Conservation (phyloP, 345 rosid genomes). For the Viola odorata region DNA sequence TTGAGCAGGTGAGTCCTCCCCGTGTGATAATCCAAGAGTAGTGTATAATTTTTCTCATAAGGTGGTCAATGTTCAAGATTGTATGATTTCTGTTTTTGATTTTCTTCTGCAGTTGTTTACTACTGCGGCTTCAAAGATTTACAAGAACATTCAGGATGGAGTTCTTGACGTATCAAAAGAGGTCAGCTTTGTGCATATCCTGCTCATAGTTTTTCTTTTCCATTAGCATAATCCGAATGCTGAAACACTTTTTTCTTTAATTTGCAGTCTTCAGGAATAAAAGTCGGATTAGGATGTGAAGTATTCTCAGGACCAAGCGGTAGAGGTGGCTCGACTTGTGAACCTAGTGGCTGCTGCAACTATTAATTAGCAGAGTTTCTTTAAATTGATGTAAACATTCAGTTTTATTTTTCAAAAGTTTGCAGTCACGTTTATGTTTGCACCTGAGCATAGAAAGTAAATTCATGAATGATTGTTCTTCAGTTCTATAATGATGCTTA, state of each 20-base stretch:
- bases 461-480: too few species aligned
- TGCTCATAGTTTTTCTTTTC: not conserved
- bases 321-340: slow-evolving; percentile 63
- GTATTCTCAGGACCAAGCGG: slow-evolving; percentile 85
- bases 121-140: slow-evolving; percentile 13
- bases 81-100: not conserved
- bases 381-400: too few species aligned
- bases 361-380: too few species aligned
- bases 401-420: too few species aligned
- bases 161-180: slow-evolving; percentile 16
- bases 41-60: not conserved
- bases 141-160: slow-evolving; percentile 18
- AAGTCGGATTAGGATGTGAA: slow-evolving; percentile 83
- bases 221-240: not conserved
- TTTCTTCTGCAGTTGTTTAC: slow-evolving; percentile 9
- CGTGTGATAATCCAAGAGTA: too few species aligned
- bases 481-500: too few species aligned
- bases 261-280: slow-evolving; percentile 73
- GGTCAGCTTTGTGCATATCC: slow-evolving; percentile 3
- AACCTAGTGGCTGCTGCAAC: slow-evolving; percentile 82
- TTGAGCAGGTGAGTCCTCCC: slow-evolving; percentile 16
- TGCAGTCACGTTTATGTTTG: too few species aligned
- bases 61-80: not conserved
- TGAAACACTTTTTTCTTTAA: not conserved
- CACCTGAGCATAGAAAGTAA: too few species aligned